phyloP scores from a whole-genome alignment of 768 basidiomycete genomes.

The Tylopilus vinaceipallidus region DNA sequence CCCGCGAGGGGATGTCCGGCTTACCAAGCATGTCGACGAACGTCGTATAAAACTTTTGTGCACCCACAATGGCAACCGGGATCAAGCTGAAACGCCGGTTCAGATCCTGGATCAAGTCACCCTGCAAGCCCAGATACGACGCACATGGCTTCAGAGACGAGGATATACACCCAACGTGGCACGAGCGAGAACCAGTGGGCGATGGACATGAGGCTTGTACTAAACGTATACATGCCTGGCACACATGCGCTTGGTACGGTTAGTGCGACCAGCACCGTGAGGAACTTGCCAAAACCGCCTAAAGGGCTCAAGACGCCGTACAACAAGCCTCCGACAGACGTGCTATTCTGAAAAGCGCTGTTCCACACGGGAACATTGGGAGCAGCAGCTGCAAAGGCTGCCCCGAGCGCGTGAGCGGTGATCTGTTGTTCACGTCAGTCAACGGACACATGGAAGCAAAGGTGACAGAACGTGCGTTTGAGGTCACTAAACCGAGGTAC shows the following conservation, averaged over 20 bases:
- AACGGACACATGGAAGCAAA: background rate
- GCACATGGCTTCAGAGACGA: slow-evolving; percentile 45
- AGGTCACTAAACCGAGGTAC: slow-evolving; percentile 43
- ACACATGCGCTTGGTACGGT: slow-evolving; percentile 54
- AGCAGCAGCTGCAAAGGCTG: slow-evolving; percentile 44
- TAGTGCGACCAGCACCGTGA: slow-evolving; percentile 50
- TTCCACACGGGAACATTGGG: slow-evolving; percentile 38
- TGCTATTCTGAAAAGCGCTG: slow-evolving; percentile 38
- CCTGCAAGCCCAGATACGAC: slow-evolving; percentile 10
- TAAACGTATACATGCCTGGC: slow-evolving; percentile 57
- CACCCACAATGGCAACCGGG: slow-evolving; percentile 48
- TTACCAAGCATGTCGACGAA: slow-evolving; percentile 42
- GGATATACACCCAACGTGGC: slow-evolving; percentile 47
- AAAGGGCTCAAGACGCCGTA: slow-evolving; percentile 37
- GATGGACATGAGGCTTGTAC: slow-evolving; percentile 46
- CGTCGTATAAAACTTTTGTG: slow-evolving; percentile 42
- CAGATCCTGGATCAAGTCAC: background rate
- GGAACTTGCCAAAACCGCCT: slow-evolving; percentile 46
- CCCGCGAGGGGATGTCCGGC: background rate
- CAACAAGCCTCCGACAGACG: slow-evolving; percentile 46
- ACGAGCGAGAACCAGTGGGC: slow-evolving; percentile 32
- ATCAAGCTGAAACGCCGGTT: slow-evolving; percentile 34
- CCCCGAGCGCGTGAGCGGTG: slow-evolving; percentile 43
- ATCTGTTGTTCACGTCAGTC: slow-evolving; percentile 27
- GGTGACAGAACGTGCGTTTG: slow-evolving; percentile 33